These are phyloP conservation scores for Cystofilobasidium bisporidii DNA, from an alignment of 768 basidiomycete genomes.

Conservation along the genomic window DNA sequence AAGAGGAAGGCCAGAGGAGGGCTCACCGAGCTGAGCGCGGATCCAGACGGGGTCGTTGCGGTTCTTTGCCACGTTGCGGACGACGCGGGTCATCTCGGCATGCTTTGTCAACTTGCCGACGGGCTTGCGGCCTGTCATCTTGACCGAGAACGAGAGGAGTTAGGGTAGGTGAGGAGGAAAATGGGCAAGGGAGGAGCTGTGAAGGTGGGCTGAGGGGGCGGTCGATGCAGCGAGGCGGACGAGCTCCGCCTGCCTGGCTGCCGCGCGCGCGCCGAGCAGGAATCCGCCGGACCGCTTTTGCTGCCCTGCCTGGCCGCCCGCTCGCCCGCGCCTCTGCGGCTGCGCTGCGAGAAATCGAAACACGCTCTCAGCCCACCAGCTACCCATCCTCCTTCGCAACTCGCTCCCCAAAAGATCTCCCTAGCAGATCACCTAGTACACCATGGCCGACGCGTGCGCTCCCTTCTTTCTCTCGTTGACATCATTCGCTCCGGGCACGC, in stretches of 20 bases:
- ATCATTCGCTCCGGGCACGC: no score
- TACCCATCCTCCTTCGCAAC: neutral
- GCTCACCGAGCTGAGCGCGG: neutral
- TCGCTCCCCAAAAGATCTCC: neutral
- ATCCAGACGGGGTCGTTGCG: neutral
- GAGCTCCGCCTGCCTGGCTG: no score
- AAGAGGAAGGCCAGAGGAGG: neutral
- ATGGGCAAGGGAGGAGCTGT: no score
- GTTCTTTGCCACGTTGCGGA: neutral
- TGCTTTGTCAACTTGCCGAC: conserved; percentile 13
- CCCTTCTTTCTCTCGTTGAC: neutral
- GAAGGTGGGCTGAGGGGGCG: no score
- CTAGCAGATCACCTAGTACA: neutral
- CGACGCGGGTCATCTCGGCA: conserved; percentile 2
- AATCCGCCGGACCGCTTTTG: no score
- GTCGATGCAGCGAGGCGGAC: no score
- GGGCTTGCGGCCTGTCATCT: neutral
- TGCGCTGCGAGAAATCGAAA: neutral
- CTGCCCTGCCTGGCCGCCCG: neutral
- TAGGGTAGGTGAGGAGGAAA: neutral
- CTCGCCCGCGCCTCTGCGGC: neutral
- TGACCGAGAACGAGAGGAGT: neutral
- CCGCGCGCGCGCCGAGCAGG: no score
- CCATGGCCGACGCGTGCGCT: conserved; percentile 6
- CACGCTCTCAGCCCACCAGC: neutral